Base-by-base conservation (phyloP, 441 rosid species). In the Biscutella laevigata region DNA sequence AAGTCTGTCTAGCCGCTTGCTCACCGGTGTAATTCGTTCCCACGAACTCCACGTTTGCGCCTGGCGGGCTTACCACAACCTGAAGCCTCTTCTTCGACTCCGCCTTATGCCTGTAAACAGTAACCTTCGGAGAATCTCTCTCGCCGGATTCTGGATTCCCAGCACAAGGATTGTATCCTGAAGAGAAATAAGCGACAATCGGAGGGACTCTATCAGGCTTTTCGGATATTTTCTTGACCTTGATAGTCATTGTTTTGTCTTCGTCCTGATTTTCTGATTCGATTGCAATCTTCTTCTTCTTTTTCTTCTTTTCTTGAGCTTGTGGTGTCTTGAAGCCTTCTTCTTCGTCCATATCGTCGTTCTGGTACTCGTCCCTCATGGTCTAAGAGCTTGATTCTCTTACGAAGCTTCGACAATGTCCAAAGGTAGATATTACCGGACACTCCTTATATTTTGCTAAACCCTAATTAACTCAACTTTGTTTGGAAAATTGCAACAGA, bases 141-240 rank as follows among this genome's bases (percentile, higher is more conserved):
- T 40, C 45, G 9, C 7, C 61, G 3, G 61, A 25, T 19, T 38
- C 6, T 48, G 39, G 39, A 7, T 48, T 8, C 1, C 19, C 17
- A 3, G 58, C 41, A 13, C 4, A 49, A 10, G 87, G 86, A 43
- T 73, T 68, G 70, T 73, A 92, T 9, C 84, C 81, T 45, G 88
- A 79, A 7, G 94, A 75, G 72, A 88, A 82, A 62, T 92, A 92
- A 6, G 83, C 97, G 4, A 83, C 82, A 5, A 88, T 41, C 8
- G 95, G 94, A 5, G 77, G 66, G 30, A 67, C 54, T 59, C 68
- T 72, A 40, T 80, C 82, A 13, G 76, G 33, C 32, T 64, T 70
- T 16, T 71, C 91, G 2, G 20, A 49, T 29, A 80, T 49, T 52
- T 64, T 62, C 33, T 78, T 62, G 11, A 83, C 54, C 34, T 19